Evolutionary conservation across 1,139 yeast species (phyloP), one percentile per base, ranked within the genome.

Genomic region (Lodderomyces elongisporus): DNA sequence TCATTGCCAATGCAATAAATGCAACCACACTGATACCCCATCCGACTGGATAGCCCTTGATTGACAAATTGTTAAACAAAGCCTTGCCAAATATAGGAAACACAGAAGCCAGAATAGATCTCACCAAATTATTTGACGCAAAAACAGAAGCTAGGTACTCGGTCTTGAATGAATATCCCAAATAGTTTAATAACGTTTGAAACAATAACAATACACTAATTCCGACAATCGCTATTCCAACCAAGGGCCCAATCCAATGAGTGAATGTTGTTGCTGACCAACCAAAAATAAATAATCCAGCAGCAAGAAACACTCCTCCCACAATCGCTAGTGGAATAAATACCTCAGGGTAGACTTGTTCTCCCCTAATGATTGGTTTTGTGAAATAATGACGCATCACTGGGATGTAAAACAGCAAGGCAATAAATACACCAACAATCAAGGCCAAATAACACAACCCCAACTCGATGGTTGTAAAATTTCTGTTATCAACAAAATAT

Each of bases 61-160:
- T 63, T 2, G 61, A 63, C 33, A 74, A 51, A 44, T 71, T 70
- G 26, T 52, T 42, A 44, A 66, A 79, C 65, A 78, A 60, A 2
- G 69, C 63, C 31, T 56, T 52, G 3, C 79, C 82, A 48, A 79
- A 77, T 31, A 79, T 56, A 28, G 85, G 85, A 62, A 79, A 79
- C 3, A 72, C 73, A 23, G 77, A 77, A 0, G 79, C 85, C 49
- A 74, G 60, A 2, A 60, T 57, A 1, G 79, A 66, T 45, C 83
- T 62, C 44, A 66, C 63, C 34, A 75, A 57, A 10, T 66, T 74
- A 45, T 75, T 75, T 17, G 75, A 70, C 2, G 81, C 80, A 50
- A 73, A 75, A 3, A 74, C 79, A 4, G 81, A 74, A 0, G 82
- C 83, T 48, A 72, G 52, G 45, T 63, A 67, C 33, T 61, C 53